Evolutionary conservation across 768 basidiomycete species (phyloP).

Genomic region (Psilocybe azurescens): DNA sequence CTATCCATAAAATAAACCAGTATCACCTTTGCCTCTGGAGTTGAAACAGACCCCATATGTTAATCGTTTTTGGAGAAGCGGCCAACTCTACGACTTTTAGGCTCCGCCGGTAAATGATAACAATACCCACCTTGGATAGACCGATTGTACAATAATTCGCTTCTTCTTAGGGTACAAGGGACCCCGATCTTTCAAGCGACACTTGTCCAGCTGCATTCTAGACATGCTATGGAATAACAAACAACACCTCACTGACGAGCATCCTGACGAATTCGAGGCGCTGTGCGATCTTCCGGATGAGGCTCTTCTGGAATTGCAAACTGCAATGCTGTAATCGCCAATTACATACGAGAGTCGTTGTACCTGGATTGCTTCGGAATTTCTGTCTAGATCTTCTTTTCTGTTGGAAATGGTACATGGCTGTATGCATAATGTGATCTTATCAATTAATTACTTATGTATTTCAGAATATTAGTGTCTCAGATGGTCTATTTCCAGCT

Average conservation of each 20-base stretch:
- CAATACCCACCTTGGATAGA: background rate
- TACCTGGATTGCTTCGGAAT: background rate
- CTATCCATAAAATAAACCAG: background rate
- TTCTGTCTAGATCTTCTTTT: background rate
- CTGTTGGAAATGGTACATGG: too few species aligned
- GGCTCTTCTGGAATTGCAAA: constrained; percentile 1
- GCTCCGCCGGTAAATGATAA: background rate
- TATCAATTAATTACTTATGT: too few species aligned
- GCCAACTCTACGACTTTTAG: background rate
- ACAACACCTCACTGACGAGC: constrained; percentile 12
- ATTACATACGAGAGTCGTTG: background rate
- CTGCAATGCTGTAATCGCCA: background rate
- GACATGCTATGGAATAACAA: constrained; percentile 8
- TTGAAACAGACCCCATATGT: background rate
- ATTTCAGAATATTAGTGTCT: too few species aligned
- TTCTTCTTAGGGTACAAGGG: background rate
- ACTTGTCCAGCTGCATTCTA: background rate
- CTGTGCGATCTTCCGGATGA: constrained; percentile 3
- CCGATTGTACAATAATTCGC: background rate
- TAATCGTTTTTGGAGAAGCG: background rate
- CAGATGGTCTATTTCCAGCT: too few species aligned
- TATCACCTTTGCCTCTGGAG: background rate
- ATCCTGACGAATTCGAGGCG: constrained; percentile 3
- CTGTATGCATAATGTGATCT: too few species aligned
- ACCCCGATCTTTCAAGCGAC: background rate